Evolutionary conservation across 1,139 yeast species (phyloP), one percentile per base, ranked within the genome.

Genomic region (Nadsonia starkeyi-henricii): DNA sequence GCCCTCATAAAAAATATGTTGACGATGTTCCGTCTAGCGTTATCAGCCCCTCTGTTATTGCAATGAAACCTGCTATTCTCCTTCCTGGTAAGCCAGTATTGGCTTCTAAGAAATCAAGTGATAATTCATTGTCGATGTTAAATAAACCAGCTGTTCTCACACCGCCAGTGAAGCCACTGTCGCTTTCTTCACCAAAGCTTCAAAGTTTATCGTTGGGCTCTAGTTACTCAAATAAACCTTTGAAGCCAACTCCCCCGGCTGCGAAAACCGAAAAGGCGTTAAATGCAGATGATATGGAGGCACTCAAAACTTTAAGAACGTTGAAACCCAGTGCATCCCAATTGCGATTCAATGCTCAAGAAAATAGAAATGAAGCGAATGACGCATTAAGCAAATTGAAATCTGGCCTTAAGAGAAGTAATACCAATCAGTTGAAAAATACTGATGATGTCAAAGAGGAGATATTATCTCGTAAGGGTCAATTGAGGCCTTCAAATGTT

Each of bases 351-450:
- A 5, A 18, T 36, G 9, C 12, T 42, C 18, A 42, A 45, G 21
- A 28, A 41, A 15, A 42, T 28, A 33, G 21, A 30, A 55, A 54
- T 47, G 51, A 56, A 45, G 54, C 43, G n/a, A 50, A 54, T 23
- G 56, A 56, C 28, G 51, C 53, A 1, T 48, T 59, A 20, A 54
- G 53, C 2, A 53, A 53, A 17, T 55, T 54, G 19, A 54, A 54
- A 33, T 52, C 56, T 28, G 52, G 52, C 19, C 49, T 58, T 33
- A 50, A 51, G 44, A 49, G 58, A 47, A 54, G 57, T 13, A 55
- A 52, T 44, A 54, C 63, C 12, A 54, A 52, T 42, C 57, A 56
- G 41, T 53, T 52, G 50, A 45, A 55, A 53, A 55, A 61, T 50
- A 50, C 58, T 21, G 57, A 64, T 51, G 50, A 50, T 39, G 54